phyloP scores from a whole-genome alignment of 768 basidiomycete genomes.

The Tulasnella sp. region DNA sequence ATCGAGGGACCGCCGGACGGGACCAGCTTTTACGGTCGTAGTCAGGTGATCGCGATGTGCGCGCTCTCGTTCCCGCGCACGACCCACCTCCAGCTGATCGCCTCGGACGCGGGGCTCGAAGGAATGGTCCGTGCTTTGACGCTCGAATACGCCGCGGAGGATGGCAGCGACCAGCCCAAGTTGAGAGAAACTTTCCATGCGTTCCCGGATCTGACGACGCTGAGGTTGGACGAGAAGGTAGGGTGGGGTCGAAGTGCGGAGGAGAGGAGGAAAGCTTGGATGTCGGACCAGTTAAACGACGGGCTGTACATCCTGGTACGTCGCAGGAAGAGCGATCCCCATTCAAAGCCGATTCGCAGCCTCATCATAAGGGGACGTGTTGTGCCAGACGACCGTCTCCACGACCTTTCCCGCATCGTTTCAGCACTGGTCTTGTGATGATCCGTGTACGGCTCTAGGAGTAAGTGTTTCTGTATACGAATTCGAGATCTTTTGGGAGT shows the following conservation, averaged over 20 bases:
- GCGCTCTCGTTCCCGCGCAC: not conserved
- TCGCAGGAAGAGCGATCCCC: not conserved
- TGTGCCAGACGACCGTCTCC: not conserved
- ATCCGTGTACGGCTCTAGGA: not conserved
- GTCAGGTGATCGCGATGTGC: not conserved
- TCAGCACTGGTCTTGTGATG: not conserved
- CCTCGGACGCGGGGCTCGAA: not conserved
- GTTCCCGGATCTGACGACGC: not conserved
- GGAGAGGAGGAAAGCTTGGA: not conserved
- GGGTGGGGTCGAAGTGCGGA: not conserved
- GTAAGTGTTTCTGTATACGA: no score
- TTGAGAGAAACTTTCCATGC: not conserved
- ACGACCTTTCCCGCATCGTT: not conserved
- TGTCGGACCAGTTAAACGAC: not conserved
- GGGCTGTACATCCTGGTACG: not conserved
- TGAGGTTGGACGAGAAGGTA: not conserved
- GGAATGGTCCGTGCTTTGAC: not conserved
- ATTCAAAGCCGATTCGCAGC: not conserved
- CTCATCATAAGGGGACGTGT: not conserved
- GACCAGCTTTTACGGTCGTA: not conserved
- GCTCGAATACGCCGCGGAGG: not conserved
- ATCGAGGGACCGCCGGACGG: not conserved
- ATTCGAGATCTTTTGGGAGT: no score
- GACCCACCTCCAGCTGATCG: not conserved
- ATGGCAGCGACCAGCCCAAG: not conserved